Percentiles rank a stretch among this genome's conserved stretches.
These are phyloP conservation scores for Dicorynia guianensis DNA, from an alignment of 306 rosid genomes.

Conservation along the genomic window DNA sequence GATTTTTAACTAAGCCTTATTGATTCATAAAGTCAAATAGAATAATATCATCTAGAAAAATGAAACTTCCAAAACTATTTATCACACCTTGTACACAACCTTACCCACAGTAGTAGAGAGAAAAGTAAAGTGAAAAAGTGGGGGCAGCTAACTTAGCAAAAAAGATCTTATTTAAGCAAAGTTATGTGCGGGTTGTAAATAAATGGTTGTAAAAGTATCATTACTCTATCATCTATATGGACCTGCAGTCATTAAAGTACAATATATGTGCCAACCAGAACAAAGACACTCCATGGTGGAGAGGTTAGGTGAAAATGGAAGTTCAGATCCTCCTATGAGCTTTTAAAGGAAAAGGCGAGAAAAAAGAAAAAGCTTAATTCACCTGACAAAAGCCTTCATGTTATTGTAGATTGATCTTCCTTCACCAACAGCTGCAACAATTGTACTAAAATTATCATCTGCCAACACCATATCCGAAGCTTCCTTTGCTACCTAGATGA, in stretches of 20 bases:
- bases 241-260: constrained; percentile 18
- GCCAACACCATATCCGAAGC: constrained; percentile 98
- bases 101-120: too few relatives aligned
- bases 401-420: constrained; percentile 96
- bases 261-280: neutral
- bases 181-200: too few relatives aligned
- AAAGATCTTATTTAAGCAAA: too few relatives aligned
- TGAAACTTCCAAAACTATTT: too few relatives aligned
- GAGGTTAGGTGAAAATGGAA: neutral
- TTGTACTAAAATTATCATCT: constrained; percentile 91
- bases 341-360: neutral
- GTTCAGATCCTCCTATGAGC: neutral
- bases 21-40: constrained; percentile 12
- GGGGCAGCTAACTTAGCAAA: too few relatives aligned
- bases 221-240: neutral
- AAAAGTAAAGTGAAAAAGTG: too few relatives aligned
- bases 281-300: neutral
- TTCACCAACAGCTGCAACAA: constrained; percentile 95
- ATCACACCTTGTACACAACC: too few relatives aligned
- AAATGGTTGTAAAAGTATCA: too few relatives aligned
- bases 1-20: constrained; percentile 7
- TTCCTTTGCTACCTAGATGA: constrained; percentile 90
- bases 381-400: constrained; percentile 98
- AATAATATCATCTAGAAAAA: neutral
- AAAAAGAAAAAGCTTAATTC: constrained; percentile 26